A percentile compares a stretch with the other conserved stretches of the same genome.
phyloP scores from a whole-genome alignment of 768 basidiomycete genomes.

The Coprinopsis strossmayeri region DNA sequence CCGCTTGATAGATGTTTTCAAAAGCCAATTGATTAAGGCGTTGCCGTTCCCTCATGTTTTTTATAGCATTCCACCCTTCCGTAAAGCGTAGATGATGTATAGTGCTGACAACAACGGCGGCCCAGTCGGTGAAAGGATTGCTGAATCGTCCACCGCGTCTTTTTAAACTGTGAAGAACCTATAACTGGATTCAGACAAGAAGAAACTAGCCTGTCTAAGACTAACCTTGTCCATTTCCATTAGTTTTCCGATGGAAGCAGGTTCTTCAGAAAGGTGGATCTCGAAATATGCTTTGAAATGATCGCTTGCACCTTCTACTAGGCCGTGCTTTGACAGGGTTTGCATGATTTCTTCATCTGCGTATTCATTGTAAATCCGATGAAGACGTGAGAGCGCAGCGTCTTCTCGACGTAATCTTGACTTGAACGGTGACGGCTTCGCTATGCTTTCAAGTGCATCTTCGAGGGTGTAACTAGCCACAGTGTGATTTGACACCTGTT shows the following conservation, averaged over 20 bases:
- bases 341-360: not conserved
- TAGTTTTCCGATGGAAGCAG: not conserved
- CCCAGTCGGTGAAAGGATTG: not conserved
- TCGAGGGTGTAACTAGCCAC: not conserved
- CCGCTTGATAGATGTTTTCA: not conserved
- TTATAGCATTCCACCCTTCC: not conserved
- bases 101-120: not conserved
- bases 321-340: not conserved
- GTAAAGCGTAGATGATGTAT: not conserved
- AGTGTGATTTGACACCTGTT: not conserved
- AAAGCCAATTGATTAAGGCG: not conserved
- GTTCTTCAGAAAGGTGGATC: not conserved
- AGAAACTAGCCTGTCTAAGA: too few relatives aligned
- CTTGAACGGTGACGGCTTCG: not conserved
- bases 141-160: too few relatives aligned
- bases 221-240: not conserved
- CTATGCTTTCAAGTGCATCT: not conserved
- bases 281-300: not conserved
- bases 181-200: too few relatives aligned
- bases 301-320: not conserved
- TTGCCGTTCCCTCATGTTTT: not conserved
- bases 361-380: not conserved
- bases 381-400: not conserved
- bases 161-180: too few relatives aligned
- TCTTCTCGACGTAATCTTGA: not conserved